phyloP scores from a whole-genome alignment of 2,329 filamentous ascomycete species.

The Aspergillus proliferans region DNA sequence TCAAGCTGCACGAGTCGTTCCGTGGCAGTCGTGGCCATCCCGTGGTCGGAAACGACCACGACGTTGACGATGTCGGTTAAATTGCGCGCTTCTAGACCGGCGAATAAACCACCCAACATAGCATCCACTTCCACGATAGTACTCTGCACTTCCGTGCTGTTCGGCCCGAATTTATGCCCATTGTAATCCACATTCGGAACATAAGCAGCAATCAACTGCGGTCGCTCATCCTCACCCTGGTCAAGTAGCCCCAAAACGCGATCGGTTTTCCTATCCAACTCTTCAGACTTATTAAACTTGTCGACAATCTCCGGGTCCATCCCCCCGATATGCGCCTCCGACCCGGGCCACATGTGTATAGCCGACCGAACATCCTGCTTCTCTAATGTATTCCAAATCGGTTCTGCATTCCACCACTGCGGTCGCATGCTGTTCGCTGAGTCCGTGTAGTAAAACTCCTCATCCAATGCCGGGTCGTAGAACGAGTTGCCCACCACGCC shows the following conservation, averaged over 20 bases:
- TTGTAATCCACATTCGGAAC: slow-evolving; percentile 86
- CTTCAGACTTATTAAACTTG: slow-evolving; percentile 73
- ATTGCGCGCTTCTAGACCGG: slow-evolving; percentile 72
- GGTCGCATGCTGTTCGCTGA: slow-evolving; percentile 67
- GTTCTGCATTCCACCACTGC: slow-evolving; percentile 94
- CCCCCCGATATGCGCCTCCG: slow-evolving; percentile 75
- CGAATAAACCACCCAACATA: slow-evolving; percentile 73
- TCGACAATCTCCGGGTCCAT: slow-evolving; percentile 75
- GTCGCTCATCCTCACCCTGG: slow-evolving; percentile 67
- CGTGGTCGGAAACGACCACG: slow-evolving; percentile 93
- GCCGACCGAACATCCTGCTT: slow-evolving; percentile 69
- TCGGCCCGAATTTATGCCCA: slow-evolving; percentile 84
- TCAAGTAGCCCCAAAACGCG: slow-evolving; percentile 80
- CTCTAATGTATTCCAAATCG: slow-evolving; percentile 90
- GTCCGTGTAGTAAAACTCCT: slow-evolving; percentile 85
- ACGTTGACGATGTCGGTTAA: slow-evolving; percentile 86
- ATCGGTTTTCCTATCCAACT: slow-evolving; percentile 66
- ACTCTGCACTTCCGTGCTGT: slow-evolving; percentile 79
- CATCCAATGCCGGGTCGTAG: slow-evolving; percentile 71
- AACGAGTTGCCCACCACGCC: slow-evolving; percentile 92
- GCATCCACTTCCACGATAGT: slow-evolving; percentile 75
- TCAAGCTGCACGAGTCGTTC: slow-evolving; percentile 81
- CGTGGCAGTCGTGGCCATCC: slow-evolving; percentile 89
- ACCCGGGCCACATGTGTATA: slow-evolving; percentile 98
- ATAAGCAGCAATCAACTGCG: slow-evolving; percentile 89